phyloP scores from a whole-genome alignment of 192 early-diverging fungal genomes.

The Linnemannia hyalina region DNA sequence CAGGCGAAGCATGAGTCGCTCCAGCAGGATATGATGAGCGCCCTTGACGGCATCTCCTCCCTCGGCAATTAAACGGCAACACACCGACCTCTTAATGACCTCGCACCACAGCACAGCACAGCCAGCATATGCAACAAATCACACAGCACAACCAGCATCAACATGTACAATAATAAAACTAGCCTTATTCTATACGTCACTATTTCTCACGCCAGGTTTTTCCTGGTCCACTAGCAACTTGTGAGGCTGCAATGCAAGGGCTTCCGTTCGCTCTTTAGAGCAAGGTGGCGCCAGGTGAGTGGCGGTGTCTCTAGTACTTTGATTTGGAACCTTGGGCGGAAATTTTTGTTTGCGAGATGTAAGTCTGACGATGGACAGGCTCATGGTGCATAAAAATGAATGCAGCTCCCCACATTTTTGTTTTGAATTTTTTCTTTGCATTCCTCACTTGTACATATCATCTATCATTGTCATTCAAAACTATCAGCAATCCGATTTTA shows the following conservation, averaged over 20 bases:
- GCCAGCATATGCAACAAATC: too few relatives aligned
- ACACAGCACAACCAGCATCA: not conserved
- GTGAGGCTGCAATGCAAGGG: not conserved
- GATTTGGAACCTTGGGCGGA: not conserved
- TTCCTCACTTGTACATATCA: not conserved
- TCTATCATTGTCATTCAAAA: not conserved
- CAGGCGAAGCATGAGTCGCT: constrained; percentile 44
- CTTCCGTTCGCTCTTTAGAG: not conserved
- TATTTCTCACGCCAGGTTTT: not conserved
- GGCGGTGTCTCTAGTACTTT: not conserved
- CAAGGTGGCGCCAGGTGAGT: not conserved
- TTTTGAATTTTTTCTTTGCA: not conserved
- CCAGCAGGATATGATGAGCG: constrained; percentile 49
- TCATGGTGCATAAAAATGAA: not conserved
- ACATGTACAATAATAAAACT: not conserved
- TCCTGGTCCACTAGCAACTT: too few relatives aligned
- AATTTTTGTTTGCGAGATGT: not conserved
- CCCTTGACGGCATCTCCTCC: constrained; percentile 47
- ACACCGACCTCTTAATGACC: too few relatives aligned
- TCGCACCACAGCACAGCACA: too few relatives aligned
- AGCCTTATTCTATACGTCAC: not conserved
- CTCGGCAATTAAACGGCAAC: constrained; percentile 29
- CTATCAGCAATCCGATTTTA: not conserved
- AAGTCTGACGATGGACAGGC: too few relatives aligned
- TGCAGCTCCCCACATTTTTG: not conserved